A percentile compares a stretch with the other conserved stretches of the same genome.
phyloP scores from a whole-genome alignment of 164 flowering plant species.

The Protea cynaroides region DNA sequence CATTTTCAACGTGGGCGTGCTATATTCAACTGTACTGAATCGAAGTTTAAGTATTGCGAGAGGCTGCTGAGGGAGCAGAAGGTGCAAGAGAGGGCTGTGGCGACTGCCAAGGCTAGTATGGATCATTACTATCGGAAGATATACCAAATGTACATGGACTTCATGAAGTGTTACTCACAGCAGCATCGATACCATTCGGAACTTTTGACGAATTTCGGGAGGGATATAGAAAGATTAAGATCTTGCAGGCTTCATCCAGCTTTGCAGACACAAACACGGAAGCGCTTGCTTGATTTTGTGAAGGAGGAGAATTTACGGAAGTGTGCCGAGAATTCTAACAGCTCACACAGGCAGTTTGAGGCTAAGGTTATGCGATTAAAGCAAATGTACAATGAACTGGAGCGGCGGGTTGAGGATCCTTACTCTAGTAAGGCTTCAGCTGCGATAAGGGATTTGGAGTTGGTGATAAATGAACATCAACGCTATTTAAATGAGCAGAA shows the following conservation, averaged over 20 bases:
- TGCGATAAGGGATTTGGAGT: conserved; percentile 55
- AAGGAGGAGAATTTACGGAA: conserved; percentile 80
- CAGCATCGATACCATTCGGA: conserved; percentile 74
- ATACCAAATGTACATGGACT: conserved; percentile 65
- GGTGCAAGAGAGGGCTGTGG: conserved; percentile 89
- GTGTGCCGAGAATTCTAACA: conserved; percentile 55
- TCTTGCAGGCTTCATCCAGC: conserved; percentile 70
- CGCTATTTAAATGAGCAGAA: conserved; percentile 64
- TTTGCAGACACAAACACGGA: conserved; percentile 56
- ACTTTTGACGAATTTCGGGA: conserved; percentile 54
- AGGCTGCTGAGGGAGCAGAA: conserved; percentile 60
- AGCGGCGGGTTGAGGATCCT: conserved; percentile 69
- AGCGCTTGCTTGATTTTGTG: conserved; percentile 80
- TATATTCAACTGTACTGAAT: conserved; percentile 44
- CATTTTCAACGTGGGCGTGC: conserved; percentile 73
- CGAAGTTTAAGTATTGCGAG: conserved; percentile 50
- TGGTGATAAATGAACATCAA: conserved; percentile 63
- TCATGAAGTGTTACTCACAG: conserved; percentile 63
- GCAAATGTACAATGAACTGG: conserved; percentile 65
- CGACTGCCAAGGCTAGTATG: conserved; percentile 75
- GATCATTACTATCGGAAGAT: conserved; percentile 65
- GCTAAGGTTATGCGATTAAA: conserved; percentile 71
- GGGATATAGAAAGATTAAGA: conserved; percentile 69
- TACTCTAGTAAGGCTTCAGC: conserved; percentile 47
- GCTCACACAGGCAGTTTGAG: conserved; percentile 84